Conservation (phyloP, 2,329 filamentous ascomycete genomes). For the Huntiella bhutanensis region DNA sequence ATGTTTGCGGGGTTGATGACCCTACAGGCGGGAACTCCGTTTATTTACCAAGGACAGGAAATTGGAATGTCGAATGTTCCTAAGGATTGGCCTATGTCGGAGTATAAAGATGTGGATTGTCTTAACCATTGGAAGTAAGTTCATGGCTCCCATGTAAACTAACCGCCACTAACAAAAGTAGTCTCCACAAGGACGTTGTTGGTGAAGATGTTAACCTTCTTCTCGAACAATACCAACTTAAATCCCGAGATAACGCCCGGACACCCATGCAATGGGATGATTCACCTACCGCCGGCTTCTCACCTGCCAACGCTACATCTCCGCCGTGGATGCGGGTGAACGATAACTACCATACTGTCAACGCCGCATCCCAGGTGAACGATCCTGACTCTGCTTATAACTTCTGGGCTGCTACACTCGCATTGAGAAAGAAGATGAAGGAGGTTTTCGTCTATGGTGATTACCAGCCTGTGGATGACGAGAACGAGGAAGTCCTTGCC, state of each 20-base stretch:
- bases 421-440: conserved; percentile 37
- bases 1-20: conserved; percentile 38
- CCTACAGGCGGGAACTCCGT: conserved; percentile 42
- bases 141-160: neutral
- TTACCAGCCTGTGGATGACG: conserved; percentile 15
- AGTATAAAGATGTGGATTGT: conserved; percentile 50
- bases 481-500: conserved; percentile 21
- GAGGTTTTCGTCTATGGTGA: conserved; percentile 50
- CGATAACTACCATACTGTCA: conserved; percentile 41
- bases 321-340: conserved; percentile 56
- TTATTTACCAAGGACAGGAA: conserved; percentile 53
- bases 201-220: conserved; percentile 20
- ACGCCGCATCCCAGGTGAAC: conserved; percentile 35
- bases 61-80: conserved; percentile 49
- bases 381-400: conserved; percentile 33
- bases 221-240: conserved; percentile 31
- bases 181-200: conserved; percentile 21
- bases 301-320: conserved; percentile 18
- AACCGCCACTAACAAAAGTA: conserved; percentile 11
- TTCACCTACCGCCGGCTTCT: conserved; percentile 45
- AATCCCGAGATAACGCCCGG: conserved; percentile 49
- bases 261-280: conserved; percentile 54
- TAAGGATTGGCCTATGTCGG: conserved; percentile 37
- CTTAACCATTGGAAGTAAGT: conserved; percentile 31
- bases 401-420: conserved; percentile 43